These are phyloP conservation scores for Exophiala bonariae DNA, from an alignment of 2,329 filamentous ascomycete species.

Conservation along the genomic window DNA sequence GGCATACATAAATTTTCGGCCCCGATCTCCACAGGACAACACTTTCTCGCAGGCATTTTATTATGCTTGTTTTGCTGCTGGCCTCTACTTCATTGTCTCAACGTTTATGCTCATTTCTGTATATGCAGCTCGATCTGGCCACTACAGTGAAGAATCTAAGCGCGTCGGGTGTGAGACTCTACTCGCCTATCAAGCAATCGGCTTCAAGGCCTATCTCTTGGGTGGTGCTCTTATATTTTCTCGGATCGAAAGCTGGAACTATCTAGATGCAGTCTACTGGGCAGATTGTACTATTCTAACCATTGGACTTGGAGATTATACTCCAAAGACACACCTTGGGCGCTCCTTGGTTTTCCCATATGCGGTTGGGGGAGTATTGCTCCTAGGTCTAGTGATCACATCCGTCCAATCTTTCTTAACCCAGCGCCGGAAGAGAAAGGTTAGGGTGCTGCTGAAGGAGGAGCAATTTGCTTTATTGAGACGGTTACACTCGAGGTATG, in stretches of 20 bases:
- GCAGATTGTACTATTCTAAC: slow-evolving; percentile 38
- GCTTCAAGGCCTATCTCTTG: slow-evolving; percentile 38
- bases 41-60: slow-evolving; percentile 52
- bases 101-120: slow-evolving; percentile 54
- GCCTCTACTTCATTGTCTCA: slow-evolving; percentile 55
- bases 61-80: slow-evolving; percentile 58
- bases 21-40: neutral
- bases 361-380: slow-evolving; percentile 37
- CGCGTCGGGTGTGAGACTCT: slow-evolving; percentile 57
- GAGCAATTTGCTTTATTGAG: neutral
- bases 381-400: slow-evolving; percentile 36
- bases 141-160: slow-evolving; percentile 69
- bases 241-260: slow-evolving; percentile 36
- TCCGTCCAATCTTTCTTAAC: slow-evolving; percentile 33
- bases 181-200: slow-evolving; percentile 42
- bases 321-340: slow-evolving; percentile 35
- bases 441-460: neutral
- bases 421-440: neutral
- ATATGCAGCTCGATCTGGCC: slow-evolving; percentile 56
- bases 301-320: slow-evolving; percentile 36
- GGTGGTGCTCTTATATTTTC: slow-evolving; percentile 37
- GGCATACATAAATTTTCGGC: slow-evolving; percentile 9
- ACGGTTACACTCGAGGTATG: slow-evolving; percentile 1
- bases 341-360: slow-evolving; percentile 37
- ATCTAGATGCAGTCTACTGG: slow-evolving; percentile 37